Base-by-base conservation (phyloP, 2,329 filamentous ascomycete genomes). In the Setomelanomma holmii region DNA sequence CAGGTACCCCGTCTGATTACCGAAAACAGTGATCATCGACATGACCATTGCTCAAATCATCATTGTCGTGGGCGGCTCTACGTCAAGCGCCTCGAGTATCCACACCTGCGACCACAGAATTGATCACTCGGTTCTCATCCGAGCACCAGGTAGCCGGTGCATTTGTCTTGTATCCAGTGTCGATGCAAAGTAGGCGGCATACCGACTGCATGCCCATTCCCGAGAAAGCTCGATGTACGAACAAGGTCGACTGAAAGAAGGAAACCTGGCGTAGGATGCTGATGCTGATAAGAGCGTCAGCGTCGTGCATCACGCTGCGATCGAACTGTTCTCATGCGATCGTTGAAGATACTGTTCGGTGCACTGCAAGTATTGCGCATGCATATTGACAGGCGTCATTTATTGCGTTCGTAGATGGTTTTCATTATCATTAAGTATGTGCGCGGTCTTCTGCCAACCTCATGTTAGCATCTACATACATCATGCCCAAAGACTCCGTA, bases 91-190 rank as follows among this genome's bases (percentile, higher is more conserved):
- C 14, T 8, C 5, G 27, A 14, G 14, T 30, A 30, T 30, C 27
- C 5, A 14, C 27, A 30, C 3, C 10, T 30, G 5, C 10, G 2
- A 30, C 3, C 27, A 30, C 5, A 30, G 27, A 8, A 14, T 30
- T 30, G 27, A 30, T 6, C 27, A 30, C n/a, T n/a, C 17, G 36
- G 21, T 41, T 21, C 21, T 8, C 20, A 52, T 34, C 55, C 55
- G 41, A 36, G 20, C 23, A 52, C 55, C 55, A 17, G 55, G 55
- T 58, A 45, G 16, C 40, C 45, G 53, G 49, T 35, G 45, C 23
- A 33, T 30, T 17, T 30, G 27, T 30, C 14, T 14, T 8, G 27
- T 30, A 14, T 30, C 27, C 10, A n/a, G 5, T 40, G 21, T 8
- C n/a, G 36, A 40, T 40, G n/a, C n/a, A n/a, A n/a, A n/a, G n/a